Evolutionary conservation across 2,329 filamentous ascomycete genomes (phyloP), one percentile per base, ranked within the genome.

Genomic region (Fusarium keratoplasticum): DNA sequence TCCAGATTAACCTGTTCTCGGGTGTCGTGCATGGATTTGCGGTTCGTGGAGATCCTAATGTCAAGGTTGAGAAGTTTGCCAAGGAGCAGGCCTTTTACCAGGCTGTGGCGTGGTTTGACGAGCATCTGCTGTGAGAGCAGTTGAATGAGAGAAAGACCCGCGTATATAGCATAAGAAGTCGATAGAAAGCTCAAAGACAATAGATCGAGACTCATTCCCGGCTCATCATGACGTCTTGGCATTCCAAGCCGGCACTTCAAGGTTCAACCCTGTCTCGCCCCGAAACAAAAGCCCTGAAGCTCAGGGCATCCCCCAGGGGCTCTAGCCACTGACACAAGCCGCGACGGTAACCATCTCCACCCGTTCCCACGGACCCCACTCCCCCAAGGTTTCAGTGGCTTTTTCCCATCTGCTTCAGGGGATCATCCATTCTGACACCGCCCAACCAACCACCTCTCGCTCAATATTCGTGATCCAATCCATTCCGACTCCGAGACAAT

Each of bases 61-160:
- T 87, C 66, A 83, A 84, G 22, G 74, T 78, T 65, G 83, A 89
- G 78, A 90, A 88, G 82, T 95, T 90, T 80, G 93, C 91, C 35
- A 95, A 95, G 87, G 93, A 96, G 84, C 88, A 91, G 80, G 93
- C 94, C 1, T 95, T 95, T 81, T 83, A 88, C 74, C 94, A 96
- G 86, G 93, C 93, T 29, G 87, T 95, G 61, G 83, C 86, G 67
- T 96, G 93, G 93, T 95, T 96, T 78, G 88, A 93, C 64, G 86
- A 91, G 18, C 84, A 80, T 61, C 68, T 83, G 25, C 11, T 58
- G 11, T 72, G 60, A 47, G 22, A 29, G 1, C 6, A 52, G 3
- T 11, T n/a, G 36, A 29, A 29, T 29, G 27, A 20, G 11, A 27
- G 20, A 5, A 35, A 44, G 55, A 29, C 8, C 7, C 27, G 27